These are phyloP conservation scores for Candida suzukii DNA, from an alignment of 805 yeast species.

Conservation along the genomic window DNA sequence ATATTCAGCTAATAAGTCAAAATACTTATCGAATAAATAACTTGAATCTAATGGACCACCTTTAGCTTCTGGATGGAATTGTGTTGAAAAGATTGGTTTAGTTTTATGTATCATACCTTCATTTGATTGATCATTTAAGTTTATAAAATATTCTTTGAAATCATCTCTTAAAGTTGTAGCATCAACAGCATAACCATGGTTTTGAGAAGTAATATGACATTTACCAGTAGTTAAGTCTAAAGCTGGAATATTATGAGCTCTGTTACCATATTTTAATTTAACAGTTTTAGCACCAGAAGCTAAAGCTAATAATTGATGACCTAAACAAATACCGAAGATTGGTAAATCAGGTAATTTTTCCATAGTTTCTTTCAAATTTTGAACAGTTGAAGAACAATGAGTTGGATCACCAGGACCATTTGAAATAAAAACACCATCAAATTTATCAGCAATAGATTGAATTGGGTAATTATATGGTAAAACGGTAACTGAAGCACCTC, in stretches of 20 bases:
- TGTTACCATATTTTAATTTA: conserved; percentile 95
- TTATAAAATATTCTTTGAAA: conserved; percentile 84
- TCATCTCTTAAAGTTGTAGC: conserved; percentile 64
- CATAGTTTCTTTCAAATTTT: conserved; percentile 67
- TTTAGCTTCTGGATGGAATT: conserved; percentile 98
- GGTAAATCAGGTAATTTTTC: conserved; percentile 61
- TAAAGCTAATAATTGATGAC: conserved; percentile 93
- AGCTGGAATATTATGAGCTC: conserved; percentile 98
- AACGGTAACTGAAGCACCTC: conserved; percentile 95
- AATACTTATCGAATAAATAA: conserved; percentile 85
- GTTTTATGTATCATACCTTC: conserved; percentile 93
- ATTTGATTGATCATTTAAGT: conserved; percentile 91
- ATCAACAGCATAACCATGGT: conserved; percentile 98
- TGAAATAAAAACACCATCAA: conserved; percentile 91
- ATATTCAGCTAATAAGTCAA: conserved; percentile 59
- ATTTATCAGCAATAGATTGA: conserved; percentile 82
- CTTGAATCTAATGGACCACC: conserved; percentile 97
- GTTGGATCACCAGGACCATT: conserved; percentile 99
- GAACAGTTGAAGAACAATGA: conserved; percentile 74
- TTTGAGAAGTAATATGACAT: conserved; percentile 98
- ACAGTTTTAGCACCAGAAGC: conserved; percentile 92
- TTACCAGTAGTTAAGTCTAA: conserved; percentile 85
- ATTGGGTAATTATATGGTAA: conserved; percentile 95
- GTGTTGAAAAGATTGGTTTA: conserved; percentile 92
- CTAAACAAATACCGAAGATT: conserved; percentile 96